Percentiles rank a stretch among this genome's conserved stretches.
These are phyloP conservation scores for Mycena amicta DNA, from an alignment of 768 basidiomycete genomes.

Conservation along the genomic window DNA sequence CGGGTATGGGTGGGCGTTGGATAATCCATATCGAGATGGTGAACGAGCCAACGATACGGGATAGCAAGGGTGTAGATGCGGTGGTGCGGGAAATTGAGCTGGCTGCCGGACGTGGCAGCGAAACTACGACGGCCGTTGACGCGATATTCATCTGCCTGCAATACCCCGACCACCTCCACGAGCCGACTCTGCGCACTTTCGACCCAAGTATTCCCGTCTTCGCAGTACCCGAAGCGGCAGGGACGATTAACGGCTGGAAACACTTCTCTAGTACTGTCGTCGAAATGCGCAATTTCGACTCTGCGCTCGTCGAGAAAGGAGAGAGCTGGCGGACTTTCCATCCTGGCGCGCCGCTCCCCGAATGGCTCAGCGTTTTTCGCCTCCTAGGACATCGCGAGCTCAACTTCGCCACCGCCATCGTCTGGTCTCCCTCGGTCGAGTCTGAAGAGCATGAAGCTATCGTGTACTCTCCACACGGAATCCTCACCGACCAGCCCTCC, in stretches of 20 bases:
- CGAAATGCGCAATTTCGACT: neutral
- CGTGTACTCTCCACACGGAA: neutral
- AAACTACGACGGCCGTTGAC: neutral
- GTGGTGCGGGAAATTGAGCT: neutral
- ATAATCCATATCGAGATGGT: neutral
- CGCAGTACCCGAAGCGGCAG: neutral
- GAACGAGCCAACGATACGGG: neutral
- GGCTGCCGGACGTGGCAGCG: neutral
- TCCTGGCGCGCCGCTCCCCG: neutral
- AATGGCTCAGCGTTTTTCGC: neutral
- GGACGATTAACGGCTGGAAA: neutral
- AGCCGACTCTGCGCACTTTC: neutral
- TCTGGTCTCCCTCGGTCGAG: neutral
- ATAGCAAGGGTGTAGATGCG: neutral
- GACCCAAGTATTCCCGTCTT: neutral
- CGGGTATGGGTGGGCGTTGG: neutral
- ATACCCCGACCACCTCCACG: neutral
- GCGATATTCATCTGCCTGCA: neutral
- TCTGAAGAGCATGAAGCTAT: neutral
- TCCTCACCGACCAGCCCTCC: neutral
- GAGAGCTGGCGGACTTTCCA: neutral
- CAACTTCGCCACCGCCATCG: constrained; percentile 4
- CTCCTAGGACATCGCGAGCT: neutral
- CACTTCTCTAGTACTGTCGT: neutral
- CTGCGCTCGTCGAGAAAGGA: neutral